Conservation (phyloP, 176 grass and related monocot species). For the Chrysopogon serrulatus region DNA sequence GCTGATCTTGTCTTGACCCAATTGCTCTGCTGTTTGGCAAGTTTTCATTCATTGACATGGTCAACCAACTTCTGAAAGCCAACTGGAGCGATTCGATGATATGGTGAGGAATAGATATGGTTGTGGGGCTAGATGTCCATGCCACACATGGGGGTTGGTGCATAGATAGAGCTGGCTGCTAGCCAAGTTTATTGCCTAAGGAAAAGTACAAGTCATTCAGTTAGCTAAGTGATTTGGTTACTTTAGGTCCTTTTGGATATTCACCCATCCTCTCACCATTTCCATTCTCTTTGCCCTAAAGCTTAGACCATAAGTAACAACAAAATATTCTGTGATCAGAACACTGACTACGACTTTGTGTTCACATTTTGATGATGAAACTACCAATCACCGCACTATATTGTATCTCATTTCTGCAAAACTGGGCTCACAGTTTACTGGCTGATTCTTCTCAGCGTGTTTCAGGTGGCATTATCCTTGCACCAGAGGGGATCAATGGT, state of each 20-base stretch:
- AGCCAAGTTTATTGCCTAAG: neutral
- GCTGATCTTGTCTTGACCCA: neutral
- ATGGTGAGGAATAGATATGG: neutral
- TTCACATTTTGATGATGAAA: constrained; percentile 1
- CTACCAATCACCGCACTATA: neutral
- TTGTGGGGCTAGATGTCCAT: neutral
- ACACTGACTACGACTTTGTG: neutral
- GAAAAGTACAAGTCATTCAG: neutral
- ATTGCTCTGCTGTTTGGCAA: neutral
- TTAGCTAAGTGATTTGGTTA: neutral
- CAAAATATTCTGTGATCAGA: neutral
- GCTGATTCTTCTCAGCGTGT: constrained; percentile 67
- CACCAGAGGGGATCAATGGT: constrained; percentile 90
- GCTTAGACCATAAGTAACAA: neutral
- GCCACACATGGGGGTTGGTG: neutral
- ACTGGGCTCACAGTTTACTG: constrained; percentile 7
- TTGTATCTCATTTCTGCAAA: neutral
- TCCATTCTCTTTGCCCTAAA: neutral
- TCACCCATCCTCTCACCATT: neutral
- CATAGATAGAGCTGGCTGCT: neutral
- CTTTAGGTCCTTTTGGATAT: neutral
- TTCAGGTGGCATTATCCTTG: constrained; percentile 99
- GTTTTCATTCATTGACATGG: neutral
- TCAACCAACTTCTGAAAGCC: neutral
- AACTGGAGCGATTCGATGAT: neutral